A percentile compares a stretch with the other conserved stretches of the same genome.
Conservation (phyloP, 345 rosid genomes). For the Durio zibethinus region DNA sequence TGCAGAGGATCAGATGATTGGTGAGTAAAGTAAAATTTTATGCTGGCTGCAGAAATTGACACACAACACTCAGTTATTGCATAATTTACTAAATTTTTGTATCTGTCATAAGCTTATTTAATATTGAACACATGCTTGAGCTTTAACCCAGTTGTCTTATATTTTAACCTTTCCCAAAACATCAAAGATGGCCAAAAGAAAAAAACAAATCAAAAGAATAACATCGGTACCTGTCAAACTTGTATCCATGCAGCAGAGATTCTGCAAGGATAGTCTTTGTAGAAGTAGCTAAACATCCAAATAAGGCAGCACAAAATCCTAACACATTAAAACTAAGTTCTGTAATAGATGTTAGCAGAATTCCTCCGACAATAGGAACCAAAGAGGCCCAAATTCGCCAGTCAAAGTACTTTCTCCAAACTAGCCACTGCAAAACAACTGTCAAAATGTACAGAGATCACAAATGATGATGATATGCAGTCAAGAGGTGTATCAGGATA, state of each 20-base stretch:
- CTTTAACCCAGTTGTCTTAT: background rate
- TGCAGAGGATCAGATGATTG: background rate
- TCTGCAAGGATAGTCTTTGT: constrained; percentile 99
- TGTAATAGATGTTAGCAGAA: constrained; percentile 88
- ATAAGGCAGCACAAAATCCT: constrained; percentile 94
- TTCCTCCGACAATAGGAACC: constrained; percentile 95
- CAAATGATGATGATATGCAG: background rate
- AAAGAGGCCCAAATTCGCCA: constrained; percentile 98
- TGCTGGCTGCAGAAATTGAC: background rate
- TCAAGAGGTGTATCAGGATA: background rate
- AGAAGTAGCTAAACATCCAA: constrained; percentile 99
- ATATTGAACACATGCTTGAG: background rate
- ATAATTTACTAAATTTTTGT: background rate
- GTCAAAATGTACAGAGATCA: constrained; percentile 32
- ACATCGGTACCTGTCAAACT: constrained; percentile 80
- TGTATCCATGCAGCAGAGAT: constrained; percentile 94
- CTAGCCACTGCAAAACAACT: constrained; percentile 97
- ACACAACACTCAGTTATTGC: background rate
- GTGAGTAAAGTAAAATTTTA: background rate
- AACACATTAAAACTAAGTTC: constrained; percentile 94
- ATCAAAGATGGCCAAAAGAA: background rate
- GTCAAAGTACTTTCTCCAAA: constrained; percentile 94
- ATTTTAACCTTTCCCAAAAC: background rate
- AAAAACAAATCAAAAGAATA: background rate
- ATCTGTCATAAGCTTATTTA: background rate